These are phyloP conservation scores for Lagenaria siceraria DNA, from an alignment of 306 rosid species.

Conservation along the genomic window DNA sequence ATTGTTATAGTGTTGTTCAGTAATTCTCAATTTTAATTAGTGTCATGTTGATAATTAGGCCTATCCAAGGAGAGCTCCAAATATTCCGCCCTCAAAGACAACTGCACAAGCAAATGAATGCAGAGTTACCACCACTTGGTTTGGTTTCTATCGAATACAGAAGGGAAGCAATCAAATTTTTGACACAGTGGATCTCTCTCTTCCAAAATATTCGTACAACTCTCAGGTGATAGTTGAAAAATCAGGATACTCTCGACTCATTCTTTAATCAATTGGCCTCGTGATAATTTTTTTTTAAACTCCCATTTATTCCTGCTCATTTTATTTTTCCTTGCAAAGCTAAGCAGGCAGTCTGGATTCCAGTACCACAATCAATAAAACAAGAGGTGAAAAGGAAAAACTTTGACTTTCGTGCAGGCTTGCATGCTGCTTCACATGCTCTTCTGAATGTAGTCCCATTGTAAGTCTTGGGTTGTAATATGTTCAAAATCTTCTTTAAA, in stretches of 20 bases:
- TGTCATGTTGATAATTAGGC: constrained; percentile 38
- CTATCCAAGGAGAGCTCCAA: constrained; percentile 38
- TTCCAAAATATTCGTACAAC: constrained; percentile 57
- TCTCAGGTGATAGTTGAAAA: constrained; percentile 51
- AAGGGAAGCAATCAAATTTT: constrained; percentile 52
- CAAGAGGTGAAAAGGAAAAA: constrained; percentile 32
- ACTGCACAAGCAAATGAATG: constrained; percentile 61
- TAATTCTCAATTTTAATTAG: neutral
- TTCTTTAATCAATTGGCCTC: neutral
- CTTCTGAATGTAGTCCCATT: constrained; percentile 77
- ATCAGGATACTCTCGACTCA: neutral
- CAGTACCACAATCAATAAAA: constrained; percentile 61
- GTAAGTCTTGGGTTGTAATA: constrained; percentile 37
- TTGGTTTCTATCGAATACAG: constrained; percentile 64
- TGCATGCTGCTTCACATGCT: constrained; percentile 97
- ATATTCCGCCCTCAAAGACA: constrained; percentile 28
- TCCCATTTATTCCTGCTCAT: neutral
- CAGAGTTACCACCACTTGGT: constrained; percentile 76
- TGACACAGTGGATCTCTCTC: constrained; percentile 57
- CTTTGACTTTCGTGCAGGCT: constrained; percentile 82
- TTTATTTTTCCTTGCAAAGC: constrained; percentile 14
- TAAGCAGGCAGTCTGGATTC: constrained; percentile 83
- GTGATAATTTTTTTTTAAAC: no score
- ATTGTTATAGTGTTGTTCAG: neutral
- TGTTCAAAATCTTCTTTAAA: neutral